phyloP scores from a whole-genome alignment of 345 rosid genomes.

The Lepidium didymum region DNA sequence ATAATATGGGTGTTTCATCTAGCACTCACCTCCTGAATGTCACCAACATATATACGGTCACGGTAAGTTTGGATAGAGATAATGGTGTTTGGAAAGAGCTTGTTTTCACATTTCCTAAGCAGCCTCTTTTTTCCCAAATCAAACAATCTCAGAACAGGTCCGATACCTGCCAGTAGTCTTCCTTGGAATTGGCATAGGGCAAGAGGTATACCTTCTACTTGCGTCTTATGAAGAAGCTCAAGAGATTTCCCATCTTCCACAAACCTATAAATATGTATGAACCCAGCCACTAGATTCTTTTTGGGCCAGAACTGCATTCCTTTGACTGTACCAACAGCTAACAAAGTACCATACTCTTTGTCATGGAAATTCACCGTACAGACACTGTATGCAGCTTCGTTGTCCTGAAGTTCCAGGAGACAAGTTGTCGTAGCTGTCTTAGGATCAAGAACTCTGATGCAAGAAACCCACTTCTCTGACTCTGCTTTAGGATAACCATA shows the following conservation, averaged over 20 bases:
- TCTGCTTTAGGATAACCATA: slow-evolving; percentile 95
- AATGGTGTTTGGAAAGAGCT: slow-evolving; percentile 84
- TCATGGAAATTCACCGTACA: slow-evolving; percentile 96
- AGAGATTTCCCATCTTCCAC: slow-evolving; percentile 80
- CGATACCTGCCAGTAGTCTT: slow-evolving; percentile 86
- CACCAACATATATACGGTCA: slow-evolving; percentile 86
- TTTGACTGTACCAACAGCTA: slow-evolving; percentile 94
- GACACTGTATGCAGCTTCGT: slow-evolving; percentile 89
- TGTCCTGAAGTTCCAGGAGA: slow-evolving; percentile 94
- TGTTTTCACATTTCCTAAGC: slow-evolving; percentile 95
- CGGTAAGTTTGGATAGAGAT: slow-evolving; percentile 76
- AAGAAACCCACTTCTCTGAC: slow-evolving; percentile 92
- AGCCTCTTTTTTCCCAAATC: slow-evolving; percentile 87
- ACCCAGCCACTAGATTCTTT: slow-evolving; percentile 60
- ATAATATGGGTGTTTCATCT: neutral
- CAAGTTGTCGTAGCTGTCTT: slow-evolving; percentile 74
- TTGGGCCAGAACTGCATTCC: slow-evolving; percentile 91
- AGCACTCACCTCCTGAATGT: slow-evolving; percentile 80
- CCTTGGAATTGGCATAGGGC: slow-evolving; percentile 95
- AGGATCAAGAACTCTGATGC: slow-evolving; percentile 93
- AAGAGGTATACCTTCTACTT: slow-evolving; percentile 88
- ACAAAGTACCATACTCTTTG: slow-evolving; percentile 84
- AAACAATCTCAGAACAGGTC: slow-evolving; percentile 79
- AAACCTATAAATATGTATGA: slow-evolving; percentile 85
- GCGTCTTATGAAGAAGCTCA: slow-evolving; percentile 91